A percentile compares a stretch with the other conserved stretches of the same genome.
These are phyloP conservation scores for Penicillium dipodomyicola DNA, from an alignment of 495 filamentous ascomycete species.

Conservation along the genomic window DNA sequence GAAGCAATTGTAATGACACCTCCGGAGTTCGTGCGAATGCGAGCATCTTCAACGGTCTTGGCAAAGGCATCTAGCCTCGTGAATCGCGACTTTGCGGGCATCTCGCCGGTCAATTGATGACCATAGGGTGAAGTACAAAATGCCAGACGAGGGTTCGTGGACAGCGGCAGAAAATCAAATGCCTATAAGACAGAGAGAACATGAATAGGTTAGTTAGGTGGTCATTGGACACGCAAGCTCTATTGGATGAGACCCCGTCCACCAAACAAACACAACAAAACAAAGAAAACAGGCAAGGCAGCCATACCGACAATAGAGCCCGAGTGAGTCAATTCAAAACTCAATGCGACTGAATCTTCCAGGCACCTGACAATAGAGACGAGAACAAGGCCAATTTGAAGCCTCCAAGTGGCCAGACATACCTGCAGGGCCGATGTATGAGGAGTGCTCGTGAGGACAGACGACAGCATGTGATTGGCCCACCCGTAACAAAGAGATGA, in stretches of 20 bases:
- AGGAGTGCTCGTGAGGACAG: conserved; percentile 38
- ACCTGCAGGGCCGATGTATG: conserved; percentile 23
- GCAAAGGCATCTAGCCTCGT: conserved; percentile 96
- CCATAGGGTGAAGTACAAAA: conserved; percentile 26
- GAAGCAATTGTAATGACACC: conserved; percentile 92
- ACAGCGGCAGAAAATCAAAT: conserved; percentile 4
- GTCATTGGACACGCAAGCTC: conserved; percentile 21
- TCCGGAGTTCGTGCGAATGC: conserved; percentile 94
- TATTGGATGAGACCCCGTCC: background rate
- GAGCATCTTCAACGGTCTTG: conserved; percentile 97
- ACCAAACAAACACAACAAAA: conserved; percentile 2
- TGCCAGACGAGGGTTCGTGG: background rate
- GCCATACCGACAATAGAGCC: conserved; percentile 7
- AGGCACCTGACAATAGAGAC: conserved; percentile 14
- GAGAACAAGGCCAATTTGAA: conserved; percentile 27
- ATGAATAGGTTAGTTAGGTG: conserved; percentile 13
- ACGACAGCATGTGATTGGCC: conserved; percentile 41
- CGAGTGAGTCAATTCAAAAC: conserved; percentile 18
- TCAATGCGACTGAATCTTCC: conserved; percentile 1
- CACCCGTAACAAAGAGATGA: conserved; percentile 1
- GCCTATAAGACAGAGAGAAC: conserved; percentile 6
- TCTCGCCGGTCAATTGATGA: conserved; percentile 33
- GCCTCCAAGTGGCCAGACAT: conserved; percentile 7
- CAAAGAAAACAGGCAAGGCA: background rate
- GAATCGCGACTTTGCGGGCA: conserved; percentile 73